Evolutionary conservation across 129 eudicot species (phyloP).

Genomic region (Ambrosia artemisiifolia): DNA sequence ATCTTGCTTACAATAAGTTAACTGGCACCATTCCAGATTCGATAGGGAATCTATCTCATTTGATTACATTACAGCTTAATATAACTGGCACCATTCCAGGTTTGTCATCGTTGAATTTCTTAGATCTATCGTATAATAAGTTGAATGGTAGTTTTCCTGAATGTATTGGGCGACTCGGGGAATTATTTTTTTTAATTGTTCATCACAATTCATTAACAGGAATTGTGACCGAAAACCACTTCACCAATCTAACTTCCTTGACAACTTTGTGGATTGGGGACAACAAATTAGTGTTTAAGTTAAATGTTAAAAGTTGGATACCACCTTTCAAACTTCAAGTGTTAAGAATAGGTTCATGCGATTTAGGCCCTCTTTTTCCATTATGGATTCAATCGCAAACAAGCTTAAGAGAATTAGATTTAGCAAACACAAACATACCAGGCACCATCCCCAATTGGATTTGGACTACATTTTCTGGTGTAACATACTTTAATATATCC

Average conservation of each 20-base stretch:
- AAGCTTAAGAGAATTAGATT: not conserved
- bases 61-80: not conserved
- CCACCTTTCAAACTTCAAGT: constrained; percentile 21
- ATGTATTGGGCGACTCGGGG: not conserved
- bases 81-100: too few species aligned
- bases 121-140: not conserved
- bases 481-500: constrained; percentile 19
- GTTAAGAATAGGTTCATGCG: constrained; percentile 11
- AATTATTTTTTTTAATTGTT: not conserved
- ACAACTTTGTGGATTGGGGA: not conserved
- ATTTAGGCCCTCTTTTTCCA: constrained; percentile 22
- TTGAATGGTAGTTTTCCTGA: constrained; percentile 13
- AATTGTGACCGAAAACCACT: constrained; percentile 24
- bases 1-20: constrained; percentile 9
- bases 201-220: constrained; percentile 25
- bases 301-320: constrained; percentile 5
- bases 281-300: constrained; percentile 19
- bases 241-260: constrained; percentile 22
- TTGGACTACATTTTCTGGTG: constrained; percentile 9
- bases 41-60: constrained; percentile 9
- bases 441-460: constrained; percentile 25
- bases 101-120: not conserved
- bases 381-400: constrained; percentile 19
- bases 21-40: not conserved
- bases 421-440: constrained; percentile 1